Conservation (phyloP, 2,329 filamentous ascomycete genomes). For the Alternaria gaisen region DNA sequence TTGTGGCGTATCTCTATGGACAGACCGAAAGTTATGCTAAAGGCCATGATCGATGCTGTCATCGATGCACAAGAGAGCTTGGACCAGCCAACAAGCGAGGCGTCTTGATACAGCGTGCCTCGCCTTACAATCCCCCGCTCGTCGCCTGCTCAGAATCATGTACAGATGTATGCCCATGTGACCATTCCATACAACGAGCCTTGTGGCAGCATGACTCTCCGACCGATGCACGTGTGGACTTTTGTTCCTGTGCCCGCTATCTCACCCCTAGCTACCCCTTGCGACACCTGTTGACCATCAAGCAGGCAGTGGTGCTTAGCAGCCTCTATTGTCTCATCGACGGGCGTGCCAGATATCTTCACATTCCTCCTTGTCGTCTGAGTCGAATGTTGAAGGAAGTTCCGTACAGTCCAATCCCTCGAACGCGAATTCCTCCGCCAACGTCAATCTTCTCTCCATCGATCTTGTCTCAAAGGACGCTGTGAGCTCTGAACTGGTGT, state of each 20-base stretch:
- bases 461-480: slow-evolving; percentile 15
- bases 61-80: slow-evolving; percentile 12
- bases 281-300: not conserved
- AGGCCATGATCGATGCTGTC: slow-evolving; percentile 14
- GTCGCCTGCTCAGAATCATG: not conserved
- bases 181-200: not conserved
- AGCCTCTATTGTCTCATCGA: not conserved
- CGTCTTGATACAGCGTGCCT: not conserved
- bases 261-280: not conserved
- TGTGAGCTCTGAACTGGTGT: slow-evolving; percentile 32
- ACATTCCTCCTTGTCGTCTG: slow-evolving; percentile 31
- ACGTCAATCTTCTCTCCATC: slow-evolving; percentile 13
- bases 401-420: slow-evolving; percentile 23
- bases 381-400: slow-evolving; percentile 35
- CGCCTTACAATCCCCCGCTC: not conserved
- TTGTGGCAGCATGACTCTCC: not conserved
- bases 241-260: not conserved
- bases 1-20: slow-evolving; percentile 1
- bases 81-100: slow-evolving; percentile 6
- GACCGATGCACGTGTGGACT: not conserved
- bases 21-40: slow-evolving; percentile 1
- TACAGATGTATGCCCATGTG: not conserved
- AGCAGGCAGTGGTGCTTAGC: not conserved
- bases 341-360: not conserved
- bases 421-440: slow-evolving; percentile 15